A percentile compares a stretch with the other conserved stretches of the same genome.
phyloP scores from a whole-genome alignment of 2,329 filamentous ascomycete species.

The Fulvia fulva region DNA sequence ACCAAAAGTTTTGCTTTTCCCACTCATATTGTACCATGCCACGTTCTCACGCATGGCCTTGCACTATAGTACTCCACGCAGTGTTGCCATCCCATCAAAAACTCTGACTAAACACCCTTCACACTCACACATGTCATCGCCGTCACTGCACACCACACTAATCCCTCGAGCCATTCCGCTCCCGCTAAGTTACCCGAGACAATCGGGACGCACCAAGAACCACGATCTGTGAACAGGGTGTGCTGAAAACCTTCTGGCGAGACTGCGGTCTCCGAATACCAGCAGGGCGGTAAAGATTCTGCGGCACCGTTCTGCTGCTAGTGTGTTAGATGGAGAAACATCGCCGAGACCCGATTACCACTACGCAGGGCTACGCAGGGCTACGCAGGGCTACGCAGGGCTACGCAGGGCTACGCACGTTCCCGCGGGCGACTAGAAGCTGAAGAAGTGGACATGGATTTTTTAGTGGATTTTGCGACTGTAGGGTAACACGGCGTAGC shows the following conservation, averaged over 20 bases:
- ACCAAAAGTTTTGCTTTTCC: slow-evolving; percentile 6
- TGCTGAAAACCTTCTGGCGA: not conserved
- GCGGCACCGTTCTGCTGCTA: not conserved
- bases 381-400: too few relatives aligned
- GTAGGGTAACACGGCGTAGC: not conserved
- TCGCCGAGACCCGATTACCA: too few relatives aligned
- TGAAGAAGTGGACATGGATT: too few relatives aligned
- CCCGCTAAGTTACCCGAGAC: not conserved
- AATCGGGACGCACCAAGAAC: not conserved
- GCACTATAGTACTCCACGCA: not conserved
- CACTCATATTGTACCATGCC: not conserved
- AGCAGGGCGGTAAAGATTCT: not conserved
- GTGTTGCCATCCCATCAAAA: too few relatives aligned
- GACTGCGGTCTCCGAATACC: not conserved
- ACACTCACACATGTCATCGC: too few relatives aligned
- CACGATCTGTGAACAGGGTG: not conserved
- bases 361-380: too few relatives aligned
- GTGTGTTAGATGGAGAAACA: too few relatives aligned
- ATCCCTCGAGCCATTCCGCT: too few relatives aligned
- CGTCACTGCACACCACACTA: too few relatives aligned
- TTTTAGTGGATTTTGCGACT: not conserved
- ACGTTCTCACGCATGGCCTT: not conserved
- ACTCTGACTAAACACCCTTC: too few relatives aligned
- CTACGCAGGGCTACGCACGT: too few relatives aligned
- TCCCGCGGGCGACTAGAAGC: too few relatives aligned